Conservation (phyloP, 179 eudicot genomes). For the Carnegiea gigantea region DNA sequence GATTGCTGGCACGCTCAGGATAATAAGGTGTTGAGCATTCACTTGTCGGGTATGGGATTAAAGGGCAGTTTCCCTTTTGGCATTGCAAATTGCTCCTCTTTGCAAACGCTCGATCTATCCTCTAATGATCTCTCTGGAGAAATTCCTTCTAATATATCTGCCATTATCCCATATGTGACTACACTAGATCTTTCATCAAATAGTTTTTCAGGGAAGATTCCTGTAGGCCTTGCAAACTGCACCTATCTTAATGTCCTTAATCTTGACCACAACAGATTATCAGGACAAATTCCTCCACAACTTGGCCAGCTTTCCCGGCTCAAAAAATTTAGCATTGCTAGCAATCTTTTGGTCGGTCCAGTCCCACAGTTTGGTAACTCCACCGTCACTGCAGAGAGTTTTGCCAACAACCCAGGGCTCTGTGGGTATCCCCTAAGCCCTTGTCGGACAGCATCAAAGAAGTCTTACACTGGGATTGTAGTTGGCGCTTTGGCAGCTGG, state of each 20-base stretch:
- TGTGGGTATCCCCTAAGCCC: constrained; percentile 55
- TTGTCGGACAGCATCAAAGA: constrained; percentile 38
- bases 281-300: constrained; percentile 65
- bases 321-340: constrained; percentile 52
- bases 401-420: constrained; percentile 58
- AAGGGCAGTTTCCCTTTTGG: constrained; percentile 74
- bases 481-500: constrained; percentile 31
- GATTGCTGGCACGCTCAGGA: constrained; percentile 76
- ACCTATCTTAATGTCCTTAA: constrained; percentile 49
- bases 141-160: constrained; percentile 51
- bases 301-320: constrained; percentile 58
- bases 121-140: constrained; percentile 52
- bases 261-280: constrained; percentile 61
- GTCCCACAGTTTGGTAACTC: constrained; percentile 45
- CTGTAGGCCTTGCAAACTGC: constrained; percentile 55
- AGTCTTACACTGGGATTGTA: constrained; percentile 35
- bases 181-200: constrained; percentile 71
- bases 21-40: constrained; percentile 60
- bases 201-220: constrained; percentile 64
- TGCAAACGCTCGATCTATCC: constrained; percentile 73
- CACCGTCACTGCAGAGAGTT: constrained; percentile 31
- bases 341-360: constrained; percentile 62
- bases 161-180: constrained; percentile 34
- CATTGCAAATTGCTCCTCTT: constrained; percentile 40
- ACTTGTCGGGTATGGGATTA: constrained; percentile 55